Conservation (phyloP, 768 basidiomycete genomes). For the Macrolepiota dolichaula region DNA sequence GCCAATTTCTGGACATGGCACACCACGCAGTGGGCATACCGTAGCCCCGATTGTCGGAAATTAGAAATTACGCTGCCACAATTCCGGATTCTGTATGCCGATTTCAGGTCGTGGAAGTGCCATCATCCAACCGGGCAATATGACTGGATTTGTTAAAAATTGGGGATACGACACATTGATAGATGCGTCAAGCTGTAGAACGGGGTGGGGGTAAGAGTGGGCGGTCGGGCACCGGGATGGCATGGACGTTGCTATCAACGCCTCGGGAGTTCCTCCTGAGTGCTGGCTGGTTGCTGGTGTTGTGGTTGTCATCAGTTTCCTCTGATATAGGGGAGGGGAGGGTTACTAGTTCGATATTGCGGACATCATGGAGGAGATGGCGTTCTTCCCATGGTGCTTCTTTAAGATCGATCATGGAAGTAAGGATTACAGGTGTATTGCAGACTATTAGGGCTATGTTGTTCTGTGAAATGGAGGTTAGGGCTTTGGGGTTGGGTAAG, state of each 20-base stretch:
- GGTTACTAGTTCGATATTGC: constrained; percentile 1
- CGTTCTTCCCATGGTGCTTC: constrained; percentile 10
- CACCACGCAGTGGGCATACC: too few relatives aligned
- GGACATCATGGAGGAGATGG: not conserved
- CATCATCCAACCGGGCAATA: too few relatives aligned
- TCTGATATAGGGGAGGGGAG: not conserved
- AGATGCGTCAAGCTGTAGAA: too few relatives aligned
- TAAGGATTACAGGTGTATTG: constrained; percentile 36
- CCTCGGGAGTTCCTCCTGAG: not conserved
- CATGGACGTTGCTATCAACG: not conserved
- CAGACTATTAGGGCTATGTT: constrained; percentile 34
- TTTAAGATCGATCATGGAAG: constrained; percentile 16
- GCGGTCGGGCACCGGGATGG: not conserved
- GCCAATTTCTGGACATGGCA: too few relatives aligned
- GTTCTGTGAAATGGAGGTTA: constrained; percentile 19
- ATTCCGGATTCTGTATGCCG: too few relatives aligned
- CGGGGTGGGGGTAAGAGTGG: not conserved
- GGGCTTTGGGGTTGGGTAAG: not conserved
- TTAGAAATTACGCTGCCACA: too few relatives aligned
- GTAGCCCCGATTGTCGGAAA: too few relatives aligned
- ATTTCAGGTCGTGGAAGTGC: too few relatives aligned
- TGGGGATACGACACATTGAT: too few relatives aligned
- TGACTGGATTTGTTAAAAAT: too few relatives aligned
- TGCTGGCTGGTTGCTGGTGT: too few relatives aligned
- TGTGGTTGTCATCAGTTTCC: not conserved